A percentile compares a stretch with the other conserved stretches of the same genome.
These are phyloP conservation scores for Rhizomucor pusillus DNA, from an alignment of 371 early-diverging fungal species.

Conservation along the genomic window DNA sequence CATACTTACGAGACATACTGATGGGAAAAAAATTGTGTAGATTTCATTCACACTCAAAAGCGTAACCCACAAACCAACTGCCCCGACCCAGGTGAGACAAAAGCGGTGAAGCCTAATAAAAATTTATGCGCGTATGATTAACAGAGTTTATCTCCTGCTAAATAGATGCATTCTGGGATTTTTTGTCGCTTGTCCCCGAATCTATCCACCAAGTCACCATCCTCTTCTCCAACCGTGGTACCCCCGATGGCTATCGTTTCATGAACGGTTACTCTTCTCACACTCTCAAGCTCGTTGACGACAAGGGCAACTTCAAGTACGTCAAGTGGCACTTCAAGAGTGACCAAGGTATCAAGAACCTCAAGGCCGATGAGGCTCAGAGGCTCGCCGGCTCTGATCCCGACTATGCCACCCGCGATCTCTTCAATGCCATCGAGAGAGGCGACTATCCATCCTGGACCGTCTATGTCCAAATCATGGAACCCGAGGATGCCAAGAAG, in stretches of 20 bases:
- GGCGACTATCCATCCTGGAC: constrained; percentile 78
- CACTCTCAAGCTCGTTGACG: constrained; percentile 75
- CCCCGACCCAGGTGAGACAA: constrained; percentile 10
- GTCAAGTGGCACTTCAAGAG: constrained; percentile 91
- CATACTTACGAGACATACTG: too few species aligned
- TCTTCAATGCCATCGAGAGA: constrained; percentile 69
- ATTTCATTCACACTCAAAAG: constrained; percentile 84
- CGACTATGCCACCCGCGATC: constrained; percentile 75
- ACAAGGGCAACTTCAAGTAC: constrained; percentile 63
- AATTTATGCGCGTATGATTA: background rate
- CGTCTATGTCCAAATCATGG: constrained; percentile 75
- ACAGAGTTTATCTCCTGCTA: constrained; percentile 28
- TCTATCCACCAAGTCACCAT: constrained; percentile 79
- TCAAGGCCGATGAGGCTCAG: constrained; percentile 63
- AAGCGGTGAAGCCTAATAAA: background rate
- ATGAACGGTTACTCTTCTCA: constrained; percentile 81
- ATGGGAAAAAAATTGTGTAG: constrained; percentile 15
- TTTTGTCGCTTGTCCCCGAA: constrained; percentile 74
- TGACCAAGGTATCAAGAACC: constrained; percentile 76
- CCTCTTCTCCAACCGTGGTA: constrained; percentile 80
- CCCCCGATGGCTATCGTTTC: constrained; percentile 76
- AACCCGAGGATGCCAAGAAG: constrained; percentile 66
- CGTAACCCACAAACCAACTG: constrained; percentile 71
- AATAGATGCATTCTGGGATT: constrained; percentile 64
- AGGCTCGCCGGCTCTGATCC: constrained; percentile 64